These are phyloP conservation scores for Fusarium tjaetaba DNA, from an alignment of 2,329 filamentous ascomycete genomes.

Conservation along the genomic window DNA sequence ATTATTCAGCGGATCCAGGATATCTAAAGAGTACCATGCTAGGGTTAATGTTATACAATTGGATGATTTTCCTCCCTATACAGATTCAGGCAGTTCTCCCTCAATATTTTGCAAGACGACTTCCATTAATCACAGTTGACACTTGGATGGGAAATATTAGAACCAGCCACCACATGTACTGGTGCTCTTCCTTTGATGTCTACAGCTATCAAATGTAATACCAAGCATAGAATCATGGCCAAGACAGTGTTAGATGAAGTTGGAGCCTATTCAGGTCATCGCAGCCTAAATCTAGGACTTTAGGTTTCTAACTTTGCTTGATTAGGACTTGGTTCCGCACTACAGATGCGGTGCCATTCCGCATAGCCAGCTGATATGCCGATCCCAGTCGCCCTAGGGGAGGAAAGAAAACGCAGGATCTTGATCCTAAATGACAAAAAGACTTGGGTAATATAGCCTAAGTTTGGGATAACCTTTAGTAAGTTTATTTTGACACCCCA, in stretches of 20 bases:
- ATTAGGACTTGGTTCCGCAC: not conserved
- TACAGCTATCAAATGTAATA: not conserved
- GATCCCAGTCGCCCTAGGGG: not conserved
- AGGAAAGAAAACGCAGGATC: too few species aligned
- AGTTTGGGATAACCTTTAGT: too few species aligned
- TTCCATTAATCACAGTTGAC: not conserved
- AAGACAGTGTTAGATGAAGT: not conserved
- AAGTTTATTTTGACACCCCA: too few species aligned
- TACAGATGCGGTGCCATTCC: not conserved
- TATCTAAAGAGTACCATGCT: not conserved
- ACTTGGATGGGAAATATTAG: not conserved
- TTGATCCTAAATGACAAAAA: too few species aligned
- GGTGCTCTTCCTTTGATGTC: too few species aligned
- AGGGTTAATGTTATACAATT: not conserved
- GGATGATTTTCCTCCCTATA: not conserved
- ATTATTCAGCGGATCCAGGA: not conserved
- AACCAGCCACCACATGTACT: not conserved
- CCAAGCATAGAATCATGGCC: too few species aligned
- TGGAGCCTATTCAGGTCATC: not conserved
- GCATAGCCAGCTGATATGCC: fast-evolving
- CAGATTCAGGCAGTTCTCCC: not conserved
- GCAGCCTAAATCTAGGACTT: not conserved
- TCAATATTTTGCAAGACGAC: not conserved
- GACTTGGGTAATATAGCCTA: too few species aligned
- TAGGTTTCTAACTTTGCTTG: not conserved